These are phyloP conservation scores for Zea luxurians DNA, from an alignment of 176 grass and related monocot species.

Conservation along the genomic window DNA sequence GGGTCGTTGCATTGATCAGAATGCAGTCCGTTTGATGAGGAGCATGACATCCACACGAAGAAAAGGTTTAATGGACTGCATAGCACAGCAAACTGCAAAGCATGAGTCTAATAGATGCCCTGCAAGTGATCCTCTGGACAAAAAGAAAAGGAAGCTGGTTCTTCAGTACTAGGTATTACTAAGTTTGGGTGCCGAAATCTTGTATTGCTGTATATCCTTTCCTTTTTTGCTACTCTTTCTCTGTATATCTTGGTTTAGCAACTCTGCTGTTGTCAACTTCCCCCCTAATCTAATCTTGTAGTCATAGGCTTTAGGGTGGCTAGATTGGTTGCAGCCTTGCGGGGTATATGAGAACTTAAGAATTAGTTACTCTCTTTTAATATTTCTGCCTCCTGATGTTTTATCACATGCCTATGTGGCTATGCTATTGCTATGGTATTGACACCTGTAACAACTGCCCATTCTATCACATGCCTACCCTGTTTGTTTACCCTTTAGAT, in stretches of 20 bases:
- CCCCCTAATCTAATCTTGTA: background rate
- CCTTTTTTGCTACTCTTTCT: background rate
- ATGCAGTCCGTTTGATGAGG: slow-evolving; percentile 53
- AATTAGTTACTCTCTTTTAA: background rate
- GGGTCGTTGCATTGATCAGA: slow-evolving; percentile 40
- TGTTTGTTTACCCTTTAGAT: too few relatives aligned
- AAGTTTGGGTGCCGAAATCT: slow-evolving; percentile 6
- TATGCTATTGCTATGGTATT: slow-evolving; percentile 1
- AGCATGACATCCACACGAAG: slow-evolving; percentile 46
- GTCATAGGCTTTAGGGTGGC: slow-evolving; percentile 18
- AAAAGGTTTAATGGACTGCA: slow-evolving; percentile 45
- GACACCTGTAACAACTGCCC: background rate
- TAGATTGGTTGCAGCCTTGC: slow-evolving; percentile 5
- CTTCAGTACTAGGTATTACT: slow-evolving; percentile 28
- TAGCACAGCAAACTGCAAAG: slow-evolving; percentile 33
- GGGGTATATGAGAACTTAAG: background rate
- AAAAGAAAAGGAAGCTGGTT: slow-evolving; percentile 55
- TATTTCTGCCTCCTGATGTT: slow-evolving; percentile 17
- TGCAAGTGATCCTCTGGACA: slow-evolving; percentile 31
- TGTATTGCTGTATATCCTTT: slow-evolving; percentile 23
- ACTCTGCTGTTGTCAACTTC: background rate
- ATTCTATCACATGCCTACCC: background rate
- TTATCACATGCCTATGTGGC: slow-evolving; percentile 12
- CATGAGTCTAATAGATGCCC: slow-evolving; percentile 29
- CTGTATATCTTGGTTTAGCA: slow-evolving; percentile 30